Base-by-base conservation (phyloP, 768 basidiomycete species). In the Phaeolepiota aurea region DNA sequence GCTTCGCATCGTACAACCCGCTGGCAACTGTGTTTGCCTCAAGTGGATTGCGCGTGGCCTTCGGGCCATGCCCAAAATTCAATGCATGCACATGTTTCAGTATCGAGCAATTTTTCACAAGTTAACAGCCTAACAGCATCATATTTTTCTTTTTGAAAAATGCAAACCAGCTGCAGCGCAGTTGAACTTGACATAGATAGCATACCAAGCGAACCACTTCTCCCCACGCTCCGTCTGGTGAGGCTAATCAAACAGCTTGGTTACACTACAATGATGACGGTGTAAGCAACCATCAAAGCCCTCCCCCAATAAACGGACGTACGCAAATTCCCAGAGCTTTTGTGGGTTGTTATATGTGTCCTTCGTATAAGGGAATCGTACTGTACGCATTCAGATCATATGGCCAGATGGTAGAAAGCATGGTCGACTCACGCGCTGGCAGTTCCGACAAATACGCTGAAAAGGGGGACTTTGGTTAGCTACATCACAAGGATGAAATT, bases 341-440 rank as follows among this genome's bases (percentile, higher is more conserved):
- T 77, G 72, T 0, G 77, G 78, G 50, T 79, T 70, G 55, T 76
- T 80, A 62, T 77, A 80, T 3, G 77, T 81, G 18, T 76, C 74
- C 34, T 55, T 57, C 1, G 78, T 79, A 52, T 79, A 80, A 9
- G 74, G 62, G 59, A 79, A 80, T 22, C 75, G 74, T 50, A 72
- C 76, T 77, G 52, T 7, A 36, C 22, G 12, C n/a, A 32, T 37
- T 11, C 16, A 32, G 32, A 14, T 28, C 14, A 37, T 5, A 10
- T 19, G 22, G 13, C 5, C 35, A 41, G 41, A 22, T 20, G 30
- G 22, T 31, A 14, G 21, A 15, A 11, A 15, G 23, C 2, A 33
- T 14, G 16, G 31, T 3, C 16, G 11, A 52, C 59, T 44, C 41
- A 63, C 65, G 44, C 35, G 52, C 45, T 13, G 66, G 65, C 33